phyloP scores from a whole-genome alignment of 2,329 filamentous ascomycete genomes.

The Sclerotinia subarctica region DNA sequence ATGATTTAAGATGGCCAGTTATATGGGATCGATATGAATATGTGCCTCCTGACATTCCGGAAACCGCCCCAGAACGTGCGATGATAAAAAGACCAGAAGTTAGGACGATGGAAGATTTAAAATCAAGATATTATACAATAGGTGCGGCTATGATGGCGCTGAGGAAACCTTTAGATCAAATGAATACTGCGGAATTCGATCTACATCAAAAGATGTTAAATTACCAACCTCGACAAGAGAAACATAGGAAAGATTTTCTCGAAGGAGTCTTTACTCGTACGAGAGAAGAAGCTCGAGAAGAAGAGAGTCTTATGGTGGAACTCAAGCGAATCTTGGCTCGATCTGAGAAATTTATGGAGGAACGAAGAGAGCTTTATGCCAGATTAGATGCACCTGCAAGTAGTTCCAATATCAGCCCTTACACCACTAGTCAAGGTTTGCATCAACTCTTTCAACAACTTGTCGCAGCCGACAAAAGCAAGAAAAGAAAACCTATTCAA shows the following conservation, averaged over 20 bases:
- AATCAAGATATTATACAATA: conserved; percentile 85
- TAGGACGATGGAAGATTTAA: conserved; percentile 84
- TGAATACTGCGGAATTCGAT: conserved; percentile 81
- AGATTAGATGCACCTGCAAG: conserved; percentile 79
- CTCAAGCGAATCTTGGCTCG: conserved; percentile 87
- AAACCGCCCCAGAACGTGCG: not conserved
- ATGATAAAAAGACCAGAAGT: conserved; percentile 45
- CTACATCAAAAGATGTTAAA: conserved; percentile 81
- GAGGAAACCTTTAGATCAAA: conserved; percentile 76
- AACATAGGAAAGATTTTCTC: conserved; percentile 78
- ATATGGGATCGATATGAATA: conserved; percentile 93
- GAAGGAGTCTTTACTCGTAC: conserved; percentile 74
- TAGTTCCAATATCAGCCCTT: conserved; percentile 66
- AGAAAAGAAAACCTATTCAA: conserved; percentile 74
- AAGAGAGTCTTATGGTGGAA: conserved; percentile 84
- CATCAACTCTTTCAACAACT: conserved; percentile 79
- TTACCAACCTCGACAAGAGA: conserved; percentile 79
- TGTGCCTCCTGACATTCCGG: conserved; percentile 40
- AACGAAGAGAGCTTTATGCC: conserved; percentile 81
- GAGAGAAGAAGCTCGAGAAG: conserved; percentile 86
- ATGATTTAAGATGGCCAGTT: conserved; percentile 84
- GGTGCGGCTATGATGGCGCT: conserved; percentile 78
- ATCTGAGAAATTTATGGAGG: conserved; percentile 80
- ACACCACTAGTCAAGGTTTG: conserved; percentile 78
- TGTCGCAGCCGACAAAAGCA: conserved; percentile 78